A percentile compares a stretch with the other conserved stretches of the same genome.
Evolutionary conservation across 228 moss, liverwort and hornwort species (phyloP).

Genomic region (Sphagnum magellanicum): DNA sequence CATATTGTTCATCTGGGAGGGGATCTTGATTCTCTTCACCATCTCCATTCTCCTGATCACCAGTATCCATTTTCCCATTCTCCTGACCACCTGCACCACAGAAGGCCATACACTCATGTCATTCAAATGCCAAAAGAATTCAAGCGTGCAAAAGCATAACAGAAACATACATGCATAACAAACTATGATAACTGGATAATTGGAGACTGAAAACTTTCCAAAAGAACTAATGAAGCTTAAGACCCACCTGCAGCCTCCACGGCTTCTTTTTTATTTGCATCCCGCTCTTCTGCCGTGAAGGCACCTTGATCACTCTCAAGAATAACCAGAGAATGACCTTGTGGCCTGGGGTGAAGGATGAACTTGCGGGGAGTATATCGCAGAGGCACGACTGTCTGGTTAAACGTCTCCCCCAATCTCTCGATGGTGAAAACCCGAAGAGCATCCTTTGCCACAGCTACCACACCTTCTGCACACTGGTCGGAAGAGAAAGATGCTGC

Average conservation of each 20-base stretch:
- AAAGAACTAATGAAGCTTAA: neutral
- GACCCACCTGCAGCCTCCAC: conserved; percentile 55
- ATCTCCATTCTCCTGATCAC: conserved; percentile 75
- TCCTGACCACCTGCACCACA: conserved; percentile 37
- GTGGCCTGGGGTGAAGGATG: conserved; percentile 86
- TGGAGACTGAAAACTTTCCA: neutral
- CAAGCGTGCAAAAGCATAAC: too few species aligned
- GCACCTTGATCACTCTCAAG: conserved; percentile 97
- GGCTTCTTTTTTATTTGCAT: conserved; percentile 80
- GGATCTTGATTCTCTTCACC: conserved; percentile 81
- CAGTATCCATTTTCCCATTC: conserved; percentile 62
- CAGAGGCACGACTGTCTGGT: conserved; percentile 89
- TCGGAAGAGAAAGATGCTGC: conserved; percentile 98
- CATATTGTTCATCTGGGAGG: conserved; percentile 97
- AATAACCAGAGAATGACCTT: conserved; percentile 59
- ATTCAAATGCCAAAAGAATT: too few species aligned
- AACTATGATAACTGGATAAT: too few species aligned
- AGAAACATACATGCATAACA: too few species aligned
- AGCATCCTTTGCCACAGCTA: conserved; percentile 90
- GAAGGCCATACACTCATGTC: too few species aligned
- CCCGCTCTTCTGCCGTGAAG: conserved; percentile 87
- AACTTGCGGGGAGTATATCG: conserved; percentile 97
- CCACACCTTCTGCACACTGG: conserved; percentile 98
- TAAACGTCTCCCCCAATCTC: conserved; percentile 94
- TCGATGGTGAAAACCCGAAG: conserved; percentile 93